Evolutionary conservation across 495 filamentous ascomycete genomes (phyloP).

Genomic region (Trichoderma asperelloides): DNA sequence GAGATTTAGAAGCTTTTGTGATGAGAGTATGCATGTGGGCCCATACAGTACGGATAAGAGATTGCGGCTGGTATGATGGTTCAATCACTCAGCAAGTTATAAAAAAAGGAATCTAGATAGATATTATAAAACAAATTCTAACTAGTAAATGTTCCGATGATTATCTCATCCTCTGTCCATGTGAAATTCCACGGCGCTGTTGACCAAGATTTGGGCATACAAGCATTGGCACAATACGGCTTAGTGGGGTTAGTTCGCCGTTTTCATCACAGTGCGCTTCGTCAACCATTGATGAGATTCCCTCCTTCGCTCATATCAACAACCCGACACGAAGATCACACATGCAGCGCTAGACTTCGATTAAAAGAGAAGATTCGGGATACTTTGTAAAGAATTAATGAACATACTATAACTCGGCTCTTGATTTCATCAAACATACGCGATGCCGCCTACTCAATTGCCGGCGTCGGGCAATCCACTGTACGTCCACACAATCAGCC

Average conservation of each 20-base stretch:
- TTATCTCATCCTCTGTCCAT: too few species aligned
- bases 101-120: too few species aligned
- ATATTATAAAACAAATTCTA: too few species aligned
- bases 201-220: not conserved
- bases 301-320: not conserved
- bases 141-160: not conserved
- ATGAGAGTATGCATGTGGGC: not conserved
- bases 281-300: not conserved
- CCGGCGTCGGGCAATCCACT: constrained; percentile 46
- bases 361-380: not conserved
- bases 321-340: not conserved
- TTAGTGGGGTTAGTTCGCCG: not conserved
- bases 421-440: too few species aligned
- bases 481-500: constrained; percentile 27
- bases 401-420: not conserved
- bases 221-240: not conserved
- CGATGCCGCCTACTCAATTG: constrained; percentile 44
- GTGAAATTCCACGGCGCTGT: too few species aligned
- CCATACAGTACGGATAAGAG: too few species aligned
- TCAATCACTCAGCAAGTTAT: too few species aligned
- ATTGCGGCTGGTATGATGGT: too few species aligned
- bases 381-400: not conserved
- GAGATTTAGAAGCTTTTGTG: not conserved
- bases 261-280: not conserved
- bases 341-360: not conserved